Base-by-base conservation (phyloP, 2,329 filamentous ascomycete genomes). In the Aspergillus sp. region DNA sequence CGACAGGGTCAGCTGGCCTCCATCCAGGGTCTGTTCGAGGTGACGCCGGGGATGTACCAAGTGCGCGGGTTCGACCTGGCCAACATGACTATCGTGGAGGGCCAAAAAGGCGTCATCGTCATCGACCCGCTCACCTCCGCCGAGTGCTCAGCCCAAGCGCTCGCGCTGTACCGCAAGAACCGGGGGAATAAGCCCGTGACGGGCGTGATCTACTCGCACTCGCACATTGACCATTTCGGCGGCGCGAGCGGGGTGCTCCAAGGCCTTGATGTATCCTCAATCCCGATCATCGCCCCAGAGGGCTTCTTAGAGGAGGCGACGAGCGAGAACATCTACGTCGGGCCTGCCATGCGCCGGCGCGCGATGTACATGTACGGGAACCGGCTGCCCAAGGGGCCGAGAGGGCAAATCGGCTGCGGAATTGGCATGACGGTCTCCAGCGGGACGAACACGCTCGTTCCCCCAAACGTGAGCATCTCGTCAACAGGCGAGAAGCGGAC, bases 151-250 rank as follows among this genome's bases (percentile, higher is more conserved):
- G 56, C 57, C 6, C 66, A 66, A 3, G 72, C 64, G 1, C 38
- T 76, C 3, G 48, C 61, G 1, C 56, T 76, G 4, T 77, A 76
- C 55, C 61, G 63, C 17, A 45, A 53, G 9, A 53, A 61, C 29
- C 50, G 56, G 7, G 55, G 56, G 4, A 45, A 57, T 7, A 57
- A 60, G 16, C 46, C 53, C 1, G 60, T 76, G 16, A 67, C 56
- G 1, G 74, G 62, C 3, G 54, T 76, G 42, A 65, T 76, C n/a
- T 76, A 75, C 56, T 68, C 73, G 5, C 74, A 77, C 51, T 73
- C 64, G 2, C 73, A 76, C 55, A 66, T 45, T 11, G 74, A 76
- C 49, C 73, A 76, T 53, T 75, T 65, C 25, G 61, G 67, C 14
- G 74, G 72, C 5, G 62, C 58, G 1, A 34, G 29, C 64, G 42